Evolutionary conservation across 345 rosid genomes (phyloP).

Genomic region (Geranium rotundifolium): DNA sequence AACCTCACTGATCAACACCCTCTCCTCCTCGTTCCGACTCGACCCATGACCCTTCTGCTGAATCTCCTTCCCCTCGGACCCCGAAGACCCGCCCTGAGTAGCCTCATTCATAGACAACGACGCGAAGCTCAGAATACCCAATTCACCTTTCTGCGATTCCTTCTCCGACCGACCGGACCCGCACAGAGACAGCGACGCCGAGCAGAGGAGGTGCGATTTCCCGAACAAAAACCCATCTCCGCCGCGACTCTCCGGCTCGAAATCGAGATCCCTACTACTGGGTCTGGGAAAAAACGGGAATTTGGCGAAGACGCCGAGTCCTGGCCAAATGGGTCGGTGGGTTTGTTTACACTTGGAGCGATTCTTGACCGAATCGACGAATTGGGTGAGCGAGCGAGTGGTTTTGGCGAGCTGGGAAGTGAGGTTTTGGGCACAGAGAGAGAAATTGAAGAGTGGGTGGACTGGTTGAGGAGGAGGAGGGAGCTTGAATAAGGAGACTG

Average conservation of each 20-base stretch:
- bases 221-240: no score
- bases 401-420: conserved; percentile 20
- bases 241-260: background rate
- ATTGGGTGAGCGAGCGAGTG: conserved; percentile 16
- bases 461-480: conserved; percentile 9
- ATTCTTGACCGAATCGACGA: conserved; percentile 24
- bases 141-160: background rate
- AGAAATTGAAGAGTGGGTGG: conserved; percentile 5
- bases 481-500: conserved; percentile 26
- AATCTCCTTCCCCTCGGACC: conserved; percentile 10
- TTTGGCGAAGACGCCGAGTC: no score
- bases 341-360: conserved; percentile 9
- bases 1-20: conserved; percentile 82
- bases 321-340: no score
- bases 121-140: background rate
- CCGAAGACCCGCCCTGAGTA: conserved; percentile 18
- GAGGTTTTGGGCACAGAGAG: conserved; percentile 7
- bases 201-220: conserved; percentile 31
- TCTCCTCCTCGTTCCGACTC: conserved; percentile 61
- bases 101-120: conserved; percentile 1
- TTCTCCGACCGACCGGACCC: conserved; percentile 11
- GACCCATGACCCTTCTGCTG: conserved; percentile 35
- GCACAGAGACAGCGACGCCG: conserved; percentile 35
- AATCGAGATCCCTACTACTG: background rate
- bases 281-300: background rate